Conservation (phyloP, 345 rosid genomes). For the Psidium friedrichsthalianum region DNA sequence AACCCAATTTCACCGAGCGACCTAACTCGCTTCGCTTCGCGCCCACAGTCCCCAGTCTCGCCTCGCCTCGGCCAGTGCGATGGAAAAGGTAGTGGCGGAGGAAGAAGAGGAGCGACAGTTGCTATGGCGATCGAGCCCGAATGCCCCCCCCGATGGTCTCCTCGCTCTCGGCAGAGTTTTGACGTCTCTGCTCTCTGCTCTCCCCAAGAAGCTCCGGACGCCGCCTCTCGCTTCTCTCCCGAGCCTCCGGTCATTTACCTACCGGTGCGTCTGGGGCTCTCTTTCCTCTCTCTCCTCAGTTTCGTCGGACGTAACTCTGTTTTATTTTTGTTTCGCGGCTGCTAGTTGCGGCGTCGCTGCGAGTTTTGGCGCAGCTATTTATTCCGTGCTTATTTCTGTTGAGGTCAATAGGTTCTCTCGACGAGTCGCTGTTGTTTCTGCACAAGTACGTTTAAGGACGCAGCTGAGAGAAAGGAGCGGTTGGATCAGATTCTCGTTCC, state of each 20-base stretch:
- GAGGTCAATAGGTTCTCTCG: conserved; percentile 33
- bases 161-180: conserved; percentile 56
- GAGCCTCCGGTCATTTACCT: conserved; percentile 25
- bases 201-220: conserved; percentile 57
- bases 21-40: not conserved
- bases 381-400: not conserved
- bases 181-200: conserved; percentile 46
- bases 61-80: not conserved
- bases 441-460: conserved; percentile 46
- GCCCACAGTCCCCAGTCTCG: not conserved
- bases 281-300: not conserved
- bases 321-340: too few species aligned
- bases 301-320: not conserved
- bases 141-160: conserved; percentile 48
- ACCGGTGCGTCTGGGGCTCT: conserved; percentile 20
- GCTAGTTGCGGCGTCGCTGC: not conserved
- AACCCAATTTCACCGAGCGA: too few species aligned
- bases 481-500: conserved; percentile 65
- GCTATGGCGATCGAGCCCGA: conserved; percentile 39
- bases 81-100: not conserved
- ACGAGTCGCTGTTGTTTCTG: conserved; percentile 62
- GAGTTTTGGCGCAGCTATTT: not conserved
- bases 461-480: conserved; percentile 26
- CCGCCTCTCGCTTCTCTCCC: conserved; percentile 36
- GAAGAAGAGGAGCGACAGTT: conserved; percentile 20